Evolutionary conservation across 768 basidiomycete species (phyloP), one percentile per base, ranked within the genome.

Genomic region (Suillus luteus): DNA sequence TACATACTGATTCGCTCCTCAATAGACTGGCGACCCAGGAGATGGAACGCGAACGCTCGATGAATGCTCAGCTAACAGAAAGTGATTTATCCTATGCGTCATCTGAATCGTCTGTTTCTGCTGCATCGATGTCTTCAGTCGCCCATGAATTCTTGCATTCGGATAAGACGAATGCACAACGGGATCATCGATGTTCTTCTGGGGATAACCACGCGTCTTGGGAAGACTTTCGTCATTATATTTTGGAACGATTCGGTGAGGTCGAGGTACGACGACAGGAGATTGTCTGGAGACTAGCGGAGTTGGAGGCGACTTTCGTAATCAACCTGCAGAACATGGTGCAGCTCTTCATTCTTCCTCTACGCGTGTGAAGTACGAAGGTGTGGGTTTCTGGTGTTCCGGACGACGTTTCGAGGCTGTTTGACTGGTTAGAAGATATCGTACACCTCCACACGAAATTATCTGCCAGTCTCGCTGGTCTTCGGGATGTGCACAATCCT

Each of bases 361-460:
- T 97, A 10, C 88, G 92, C 9, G 81, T 85, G 3, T 85, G 88
- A 65, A 83, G 89, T 67, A 87, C 83, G 55, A 86, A 86, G 59
- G 72, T 79, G 1, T 97, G 95, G 93, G 89, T 96, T 43, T 78
- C 85, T 1, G 94, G 94, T 19, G 84, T 98, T n/a, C 93, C 94
- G 0, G 65, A 78, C 2, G 83, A 87, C 41, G 81, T 94, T 14
- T 82, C 87, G 1, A 85, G 86, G 12, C 80, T 95, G 24, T 87
- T 98, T 65, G 93, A 95, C 74, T 93, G 92, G 89, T 77, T 96
- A 58, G 93, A 96, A 67, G 92, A 93, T 68, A 92, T 98, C 65
- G 80, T 90, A 11, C 87, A 88, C 61, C 78, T 95, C 2, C 95
- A 97, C 67, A 77, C 79, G 5, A 83, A 88, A 63, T 79, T 97